Evolutionary conservation across 352 stramenopile species (phyloP), one percentile per base, ranked within the genome.

Genomic region (Phytophthora niederhauseri): DNA sequence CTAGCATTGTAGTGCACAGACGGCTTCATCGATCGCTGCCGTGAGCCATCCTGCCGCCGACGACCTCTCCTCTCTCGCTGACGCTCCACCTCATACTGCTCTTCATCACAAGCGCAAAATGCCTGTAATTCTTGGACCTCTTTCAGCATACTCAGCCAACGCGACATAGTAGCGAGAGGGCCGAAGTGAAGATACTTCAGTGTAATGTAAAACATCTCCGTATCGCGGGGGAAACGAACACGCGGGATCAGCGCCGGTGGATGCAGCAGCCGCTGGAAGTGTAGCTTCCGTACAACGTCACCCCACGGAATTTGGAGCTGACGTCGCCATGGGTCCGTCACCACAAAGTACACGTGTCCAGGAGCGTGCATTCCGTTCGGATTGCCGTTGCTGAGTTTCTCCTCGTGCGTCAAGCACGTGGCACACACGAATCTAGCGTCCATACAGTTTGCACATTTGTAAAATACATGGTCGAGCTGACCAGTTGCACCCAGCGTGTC

Each of bases 151-250:
- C 69, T 67, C 12, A 91, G 59, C 34, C 85, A 78, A 15, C 77
- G 77, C 11, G 82, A 82, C 20, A 92, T 57, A n/a, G 82, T 80
- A 14, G 75, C 71, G n/a, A 92, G 54, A 0, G 86, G 86, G 0
- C 86, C 86, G 30, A 90, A 78, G 64, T 94, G 86, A 24, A 94
- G 73, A 20, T 76, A 75, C 50, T 88, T 84, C 28, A 92, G 80
- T 6, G 80, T 78, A 57, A 92, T 66, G 64, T 91, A 90, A 28
- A 92, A 80, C 11, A 92, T 30, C 69, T 91, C 79, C 0, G 82
- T 91, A 49, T 87, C 74, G 11, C 71, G 73, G 24, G 69, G 72
- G 54, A 90, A 81, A 22, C 77, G 66, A 55, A 77, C 66, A n/a
- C 83, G 81, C 6, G 86, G 80, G 20, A 91, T 81, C 30, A 94